Percentiles rank a stretch among this genome's conserved stretches.
These are phyloP conservation scores for Trichoderma koningii DNA, from an alignment of 2,329 filamentous ascomycete species.

Conservation along the genomic window DNA sequence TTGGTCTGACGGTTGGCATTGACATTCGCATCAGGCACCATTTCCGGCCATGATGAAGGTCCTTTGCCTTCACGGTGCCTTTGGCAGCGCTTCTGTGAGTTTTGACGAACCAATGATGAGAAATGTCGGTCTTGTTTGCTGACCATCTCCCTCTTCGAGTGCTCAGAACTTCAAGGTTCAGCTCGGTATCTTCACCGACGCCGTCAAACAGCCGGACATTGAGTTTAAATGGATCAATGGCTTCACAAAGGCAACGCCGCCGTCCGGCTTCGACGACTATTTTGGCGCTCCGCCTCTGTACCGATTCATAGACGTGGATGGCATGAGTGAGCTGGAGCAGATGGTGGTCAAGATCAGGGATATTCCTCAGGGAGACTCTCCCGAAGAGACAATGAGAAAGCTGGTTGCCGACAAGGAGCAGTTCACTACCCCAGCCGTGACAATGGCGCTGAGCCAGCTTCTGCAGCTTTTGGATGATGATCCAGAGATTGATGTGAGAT, in stretches of 20 bases:
- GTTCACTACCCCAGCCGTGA: conserved; percentile 30
- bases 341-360: conserved; percentile 55
- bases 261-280: conserved; percentile 57
- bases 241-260: conserved; percentile 52
- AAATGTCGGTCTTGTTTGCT: conserved; percentile 2
- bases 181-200: conserved; percentile 42
- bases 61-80: conserved; percentile 59
- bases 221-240: conserved; percentile 56
- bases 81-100: conserved; percentile 57
- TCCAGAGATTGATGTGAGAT: conserved; percentile 37
- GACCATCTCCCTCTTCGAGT: not conserved
- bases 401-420: conserved; percentile 43
- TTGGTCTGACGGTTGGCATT: not conserved
- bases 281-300: conserved; percentile 59
- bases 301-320: conserved; percentile 55
- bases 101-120: not conserved
- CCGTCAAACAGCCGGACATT: conserved; percentile 29
- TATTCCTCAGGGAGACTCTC: conserved; percentile 53
- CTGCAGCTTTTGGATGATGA: conserved; percentile 49
- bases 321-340: conserved; percentile 47
- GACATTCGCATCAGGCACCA: not conserved
- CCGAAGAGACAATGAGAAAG: conserved; percentile 59
- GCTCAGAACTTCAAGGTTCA: conserved; percentile 58
- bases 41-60: conserved; percentile 49
- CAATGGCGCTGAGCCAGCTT: conserved; percentile 34